Percentiles rank a stretch among this genome's conserved stretches.
Evolutionary conservation across 306 rosid genomes (phyloP).

Genomic region (Rosa lucieae): DNA sequence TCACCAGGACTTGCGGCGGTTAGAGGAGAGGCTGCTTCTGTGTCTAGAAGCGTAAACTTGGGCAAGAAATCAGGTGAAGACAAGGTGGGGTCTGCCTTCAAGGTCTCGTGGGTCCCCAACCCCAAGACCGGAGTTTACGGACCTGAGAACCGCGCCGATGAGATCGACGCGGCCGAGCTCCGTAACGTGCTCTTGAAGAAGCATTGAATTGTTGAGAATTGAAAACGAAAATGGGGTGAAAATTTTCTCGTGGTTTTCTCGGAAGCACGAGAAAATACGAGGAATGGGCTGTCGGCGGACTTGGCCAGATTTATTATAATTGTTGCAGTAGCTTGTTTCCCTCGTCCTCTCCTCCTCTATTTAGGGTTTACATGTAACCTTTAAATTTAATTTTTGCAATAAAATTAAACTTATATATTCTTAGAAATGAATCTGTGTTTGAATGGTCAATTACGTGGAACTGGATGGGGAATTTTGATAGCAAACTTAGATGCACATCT

Average conservation of each 20-base stretch:
- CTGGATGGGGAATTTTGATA: neutral
- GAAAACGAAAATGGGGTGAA: neutral
- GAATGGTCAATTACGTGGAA: neutral
- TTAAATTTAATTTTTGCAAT: neutral
- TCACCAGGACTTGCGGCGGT: constrained; percentile 45
- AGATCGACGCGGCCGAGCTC: constrained; percentile 75
- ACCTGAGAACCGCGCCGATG: constrained; percentile 61
- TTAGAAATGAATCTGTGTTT: neutral
- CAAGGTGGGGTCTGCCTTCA: constrained; percentile 23
- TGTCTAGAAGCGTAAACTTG: constrained; percentile 23
- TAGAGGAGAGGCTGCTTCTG: constrained; percentile 32
- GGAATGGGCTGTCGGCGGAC: constrained; percentile 28
- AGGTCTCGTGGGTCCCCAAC: constrained; percentile 87
- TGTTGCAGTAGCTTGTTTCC: neutral
- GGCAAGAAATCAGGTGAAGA: constrained; percentile 50
- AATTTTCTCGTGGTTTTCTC: neutral
- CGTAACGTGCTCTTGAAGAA: constrained; percentile 63
- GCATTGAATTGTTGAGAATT: constrained; percentile 3
- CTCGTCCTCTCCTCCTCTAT: constrained; percentile 14
- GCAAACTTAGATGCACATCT: neutral
- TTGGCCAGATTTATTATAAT: neutral
- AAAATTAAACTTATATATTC: neutral
- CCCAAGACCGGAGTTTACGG: constrained; percentile 83
- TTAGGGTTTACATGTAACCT: neutral
- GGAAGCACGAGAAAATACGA: neutral